Base-by-base conservation (phyloP, 192 early-diverging fungal species). In the Coemansia sp. region DNA sequence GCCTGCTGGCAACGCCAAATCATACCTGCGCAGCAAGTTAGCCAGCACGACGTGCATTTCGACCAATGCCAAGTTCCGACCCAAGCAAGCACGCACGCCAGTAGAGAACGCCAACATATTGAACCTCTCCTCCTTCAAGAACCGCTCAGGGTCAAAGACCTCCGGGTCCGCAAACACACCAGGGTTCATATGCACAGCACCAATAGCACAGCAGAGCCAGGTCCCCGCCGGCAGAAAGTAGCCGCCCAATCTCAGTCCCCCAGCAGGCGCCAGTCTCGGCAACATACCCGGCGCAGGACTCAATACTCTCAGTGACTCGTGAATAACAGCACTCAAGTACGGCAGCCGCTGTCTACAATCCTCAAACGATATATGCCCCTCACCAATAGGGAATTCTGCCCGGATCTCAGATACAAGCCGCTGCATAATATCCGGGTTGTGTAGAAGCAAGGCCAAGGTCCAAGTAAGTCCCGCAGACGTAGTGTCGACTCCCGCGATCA, bases 11-110 rank as follows among this genome's bases (percentile, higher is more conserved):
- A 73, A 36, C 3, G 41, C 9, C 18, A 85, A 20, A 39, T 81
- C 61, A 34, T 75, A 86, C 61, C 66, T 39, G 6, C 70, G 70
- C 11, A 88, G 65, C 24, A 88, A 44, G 62, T 79, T 79, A 20
- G 73, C 65, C 58, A 88, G 55, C 22, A 85, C 75, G 0, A 86
- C 40, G 34, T 78, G 64, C 85, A 88, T 77, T 63, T 87, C 85
- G 7, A 85, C 62, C 6, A 80, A 63, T 9, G 87, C 87, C 73
- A 88, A 62, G 65, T 83, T 80, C 22, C 77, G 70, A 20, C 85
- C 85, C 44, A 86, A 47, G 18, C 87, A 88, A 4, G 83, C 76
- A 5, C 86, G 83, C 31, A 81, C 79, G n/a, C 87, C 87, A 4
- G 69, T 78, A 0, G 87, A 82, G 57, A 88, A 88, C 20, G 83